These are phyloP conservation scores for Tirmania nivea DNA, from an alignment of 495 filamentous ascomycete species.

Conservation along the genomic window DNA sequence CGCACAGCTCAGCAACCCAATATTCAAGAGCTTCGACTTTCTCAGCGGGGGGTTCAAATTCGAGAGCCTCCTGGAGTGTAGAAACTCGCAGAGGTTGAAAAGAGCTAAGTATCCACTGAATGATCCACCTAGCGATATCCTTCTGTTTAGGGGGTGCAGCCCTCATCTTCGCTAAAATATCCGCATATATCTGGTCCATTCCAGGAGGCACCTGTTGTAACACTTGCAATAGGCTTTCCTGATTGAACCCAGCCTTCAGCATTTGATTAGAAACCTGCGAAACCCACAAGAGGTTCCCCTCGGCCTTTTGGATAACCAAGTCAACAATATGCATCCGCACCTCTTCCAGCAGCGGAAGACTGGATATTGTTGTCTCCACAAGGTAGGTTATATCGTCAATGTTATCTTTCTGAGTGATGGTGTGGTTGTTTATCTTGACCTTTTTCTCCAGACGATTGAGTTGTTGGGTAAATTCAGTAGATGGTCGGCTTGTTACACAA, in stretches of 20 bases:
- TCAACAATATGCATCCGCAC: conserved; percentile 6
- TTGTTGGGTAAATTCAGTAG: conserved; percentile 1
- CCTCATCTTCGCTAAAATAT: conserved; percentile 20
- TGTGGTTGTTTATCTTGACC: neutral
- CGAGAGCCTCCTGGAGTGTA: conserved; percentile 14
- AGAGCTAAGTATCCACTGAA: conserved; percentile 19
- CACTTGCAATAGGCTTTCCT: conserved; percentile 15
- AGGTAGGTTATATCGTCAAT: conserved; percentile 11
- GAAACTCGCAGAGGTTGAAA: conserved; percentile 16
- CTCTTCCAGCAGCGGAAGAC: conserved; percentile 4
- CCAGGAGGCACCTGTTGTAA: conserved; percentile 22
- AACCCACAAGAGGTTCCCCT: conserved; percentile 19
- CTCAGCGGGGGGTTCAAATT: conserved; percentile 8
- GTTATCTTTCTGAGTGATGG: conserved; percentile 8
- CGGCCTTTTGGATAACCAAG: conserved; percentile 7
- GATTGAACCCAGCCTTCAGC: conserved; percentile 14
- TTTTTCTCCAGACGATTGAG: conserved; percentile 3
- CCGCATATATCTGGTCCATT: conserved; percentile 24
- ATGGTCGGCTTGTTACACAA: conserved; percentile 7
- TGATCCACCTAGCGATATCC: conserved; percentile 14
- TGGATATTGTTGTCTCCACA: conserved; percentile 7
- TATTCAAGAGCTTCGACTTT: conserved; percentile 20
- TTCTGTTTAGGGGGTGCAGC: conserved; percentile 7
- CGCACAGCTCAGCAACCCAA: conserved; percentile 21
- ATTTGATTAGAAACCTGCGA: conserved; percentile 21